Percentiles rank a stretch among this genome's conserved stretches.
Conservation (phyloP, 371 early-diverging fungal species). For the Mortierella sp. region DNA sequence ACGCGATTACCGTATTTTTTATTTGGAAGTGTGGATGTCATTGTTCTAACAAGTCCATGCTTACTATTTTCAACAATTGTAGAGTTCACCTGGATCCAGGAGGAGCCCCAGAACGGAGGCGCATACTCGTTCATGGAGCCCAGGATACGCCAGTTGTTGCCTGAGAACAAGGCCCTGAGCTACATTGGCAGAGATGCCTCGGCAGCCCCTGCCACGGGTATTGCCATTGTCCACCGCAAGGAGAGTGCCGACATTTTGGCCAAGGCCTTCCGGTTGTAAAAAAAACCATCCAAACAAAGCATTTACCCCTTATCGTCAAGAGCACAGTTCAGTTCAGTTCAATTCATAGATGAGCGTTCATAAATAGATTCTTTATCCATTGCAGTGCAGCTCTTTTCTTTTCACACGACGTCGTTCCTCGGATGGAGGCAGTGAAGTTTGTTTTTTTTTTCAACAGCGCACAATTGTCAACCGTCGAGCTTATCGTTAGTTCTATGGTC, state of each 20-base stretch:
- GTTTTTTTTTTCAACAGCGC: background rate
- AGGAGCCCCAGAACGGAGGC: conserved; percentile 96
- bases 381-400: background rate
- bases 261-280: conserved; percentile 51
- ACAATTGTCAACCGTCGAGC: background rate
- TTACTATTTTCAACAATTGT: background rate
- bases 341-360: conserved; percentile 12
- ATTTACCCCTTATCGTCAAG: conserved; percentile 6
- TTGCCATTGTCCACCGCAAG: conserved; percentile 47
- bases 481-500: background rate
- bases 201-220: conserved; percentile 85
- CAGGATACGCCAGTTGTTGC: conserved; percentile 81
- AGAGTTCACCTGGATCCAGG: conserved; percentile 94
- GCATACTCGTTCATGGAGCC: conserved; percentile 91
- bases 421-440: background rate
- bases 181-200: conserved; percentile 83
- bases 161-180: conserved; percentile 58
- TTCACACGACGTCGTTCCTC: background rate
- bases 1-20: background rate
- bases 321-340: conserved; percentile 1
- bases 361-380: background rate
- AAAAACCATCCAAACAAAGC: background rate
- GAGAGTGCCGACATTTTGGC: conserved; percentile 54
- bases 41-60: background rate
- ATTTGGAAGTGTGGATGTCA: background rate